phyloP scores from a whole-genome alignment of 768 basidiomycete species.

The Phlebiopsis flavidoalba region DNA sequence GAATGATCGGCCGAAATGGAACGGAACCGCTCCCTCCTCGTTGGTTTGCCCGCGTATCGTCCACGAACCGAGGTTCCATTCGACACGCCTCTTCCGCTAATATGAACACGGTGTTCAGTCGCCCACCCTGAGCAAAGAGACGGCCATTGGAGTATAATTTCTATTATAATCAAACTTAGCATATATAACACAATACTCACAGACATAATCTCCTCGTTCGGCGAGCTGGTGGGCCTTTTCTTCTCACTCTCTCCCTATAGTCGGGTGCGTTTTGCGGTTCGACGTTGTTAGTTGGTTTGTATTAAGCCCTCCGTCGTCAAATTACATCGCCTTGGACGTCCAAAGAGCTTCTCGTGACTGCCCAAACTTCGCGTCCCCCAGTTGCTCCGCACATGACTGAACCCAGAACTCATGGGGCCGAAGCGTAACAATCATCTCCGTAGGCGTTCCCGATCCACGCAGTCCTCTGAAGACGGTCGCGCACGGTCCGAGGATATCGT shows the following conservation, averaged over 20 bases:
- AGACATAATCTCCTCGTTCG: constrained; percentile 83
- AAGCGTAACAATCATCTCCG: constrained; percentile 71
- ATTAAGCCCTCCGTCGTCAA: constrained; percentile 91
- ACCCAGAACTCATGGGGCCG: too few species aligned
- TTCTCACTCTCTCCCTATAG: constrained; percentile 86
- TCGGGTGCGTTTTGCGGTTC: constrained; percentile 80
- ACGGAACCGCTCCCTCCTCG: too few species aligned
- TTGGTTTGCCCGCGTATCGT: too few species aligned
- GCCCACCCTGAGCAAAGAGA: constrained; percentile 41
- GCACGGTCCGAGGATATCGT: constrained; percentile 26
- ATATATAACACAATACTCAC: constrained; percentile 41
- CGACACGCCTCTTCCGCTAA: constrained; percentile 82
- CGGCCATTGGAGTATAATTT: constrained; percentile 3
- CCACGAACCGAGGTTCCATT: too few species aligned
- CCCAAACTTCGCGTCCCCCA: too few species aligned
- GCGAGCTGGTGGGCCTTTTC: constrained; percentile 84
- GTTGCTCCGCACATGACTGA: too few species aligned
- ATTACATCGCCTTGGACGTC: constrained; percentile 85
- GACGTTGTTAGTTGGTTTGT: constrained; percentile 93
- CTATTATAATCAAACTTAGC: background rate
- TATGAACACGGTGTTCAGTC: constrained; percentile 74
- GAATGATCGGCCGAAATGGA: too few species aligned
- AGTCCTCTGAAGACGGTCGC: constrained; percentile 21
- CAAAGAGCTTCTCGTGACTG: constrained; percentile 92
- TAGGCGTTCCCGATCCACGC: constrained; percentile 22